A percentile compares a stretch with the other conserved stretches of the same genome.
phyloP scores from a whole-genome alignment of 768 basidiomycete species.

The Serendipita sp. region DNA sequence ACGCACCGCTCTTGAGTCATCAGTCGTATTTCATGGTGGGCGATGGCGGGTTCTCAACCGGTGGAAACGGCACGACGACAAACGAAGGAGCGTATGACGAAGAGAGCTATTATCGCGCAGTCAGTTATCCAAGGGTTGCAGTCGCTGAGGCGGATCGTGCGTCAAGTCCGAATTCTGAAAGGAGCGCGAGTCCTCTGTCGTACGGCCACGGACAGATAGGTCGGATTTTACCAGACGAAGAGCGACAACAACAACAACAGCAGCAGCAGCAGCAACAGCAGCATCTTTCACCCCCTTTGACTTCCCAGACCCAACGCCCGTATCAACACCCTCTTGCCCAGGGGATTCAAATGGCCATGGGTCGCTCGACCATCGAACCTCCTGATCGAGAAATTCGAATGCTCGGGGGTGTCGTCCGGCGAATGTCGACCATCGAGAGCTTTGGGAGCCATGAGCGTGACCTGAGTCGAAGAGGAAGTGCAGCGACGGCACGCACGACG shows the following conservation, averaged over 20 bases:
- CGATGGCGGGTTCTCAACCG: neutral
- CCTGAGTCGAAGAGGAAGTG: neutral
- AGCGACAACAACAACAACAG: neutral
- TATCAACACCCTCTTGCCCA: neutral
- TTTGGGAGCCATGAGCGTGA: conserved; percentile 3
- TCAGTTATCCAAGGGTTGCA: neutral
- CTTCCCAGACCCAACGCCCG: neutral
- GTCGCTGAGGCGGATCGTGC: neutral
- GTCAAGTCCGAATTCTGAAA: neutral
- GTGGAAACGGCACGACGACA: no score
- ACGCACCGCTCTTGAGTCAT: neutral
- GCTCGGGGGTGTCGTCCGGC: neutral
- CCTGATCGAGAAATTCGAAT: conserved; percentile 1
- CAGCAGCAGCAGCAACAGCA: neutral
- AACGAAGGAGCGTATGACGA: neutral
- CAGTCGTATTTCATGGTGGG: neutral
- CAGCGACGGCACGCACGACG: conserved; percentile 1
- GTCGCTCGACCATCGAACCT: neutral
- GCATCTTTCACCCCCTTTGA: neutral
- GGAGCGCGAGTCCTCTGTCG: neutral
- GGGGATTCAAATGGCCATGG: conserved; percentile 1
- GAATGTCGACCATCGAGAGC: conserved; percentile 2
- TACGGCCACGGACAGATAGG: neutral
- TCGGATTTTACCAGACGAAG: neutral
- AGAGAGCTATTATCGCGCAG: neutral